A percentile compares a stretch with the other conserved stretches of the same genome.
phyloP scores from a whole-genome alignment of 768 basidiomycete genomes.

The Russula lepida region DNA sequence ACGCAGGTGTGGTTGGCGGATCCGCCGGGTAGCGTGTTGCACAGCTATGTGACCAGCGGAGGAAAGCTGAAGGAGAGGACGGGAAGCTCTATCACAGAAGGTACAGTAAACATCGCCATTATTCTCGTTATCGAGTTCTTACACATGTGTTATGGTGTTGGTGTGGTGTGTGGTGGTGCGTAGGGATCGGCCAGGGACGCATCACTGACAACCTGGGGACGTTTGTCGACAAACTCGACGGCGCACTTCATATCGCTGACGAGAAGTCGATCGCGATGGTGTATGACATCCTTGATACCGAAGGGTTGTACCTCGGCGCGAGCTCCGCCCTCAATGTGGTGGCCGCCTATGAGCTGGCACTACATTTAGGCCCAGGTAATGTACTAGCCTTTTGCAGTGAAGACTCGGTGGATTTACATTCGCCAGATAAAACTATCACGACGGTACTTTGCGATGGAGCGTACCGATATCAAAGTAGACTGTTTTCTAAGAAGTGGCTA shows the following conservation, averaged over 20 bases:
- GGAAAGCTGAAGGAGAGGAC: conserved; percentile 65
- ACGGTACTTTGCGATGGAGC: conserved; percentile 95
- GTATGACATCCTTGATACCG: conserved; percentile 83
- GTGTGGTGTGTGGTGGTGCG: background rate
- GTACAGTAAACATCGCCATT: conserved; percentile 31
- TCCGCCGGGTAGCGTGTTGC: conserved; percentile 90
- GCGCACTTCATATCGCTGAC: conserved; percentile 82
- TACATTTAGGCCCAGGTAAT: conserved; percentile 73
- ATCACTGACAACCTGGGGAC: conserved; percentile 86
- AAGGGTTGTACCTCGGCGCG: conserved; percentile 92
- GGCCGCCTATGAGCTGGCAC: conserved; percentile 82
- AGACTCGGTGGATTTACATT: background rate
- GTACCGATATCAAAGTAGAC: conserved; percentile 90
- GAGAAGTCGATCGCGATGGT: conserved; percentile 88
- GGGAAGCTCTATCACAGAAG: conserved; percentile 91
- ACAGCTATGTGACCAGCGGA: conserved; percentile 73
- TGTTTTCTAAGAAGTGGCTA: conserved; percentile 94
- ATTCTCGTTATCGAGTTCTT: background rate
- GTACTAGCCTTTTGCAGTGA: background rate
- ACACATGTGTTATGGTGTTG: background rate
- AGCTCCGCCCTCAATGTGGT: conserved; percentile 93
- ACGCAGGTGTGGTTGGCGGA: conserved; percentile 93
- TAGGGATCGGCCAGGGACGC: conserved; percentile 96
- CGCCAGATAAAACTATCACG: conserved; percentile 67
- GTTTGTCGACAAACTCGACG: conserved; percentile 68